Conservation (phyloP, 306 rosid species). For the Acmispon strigosus region DNA sequence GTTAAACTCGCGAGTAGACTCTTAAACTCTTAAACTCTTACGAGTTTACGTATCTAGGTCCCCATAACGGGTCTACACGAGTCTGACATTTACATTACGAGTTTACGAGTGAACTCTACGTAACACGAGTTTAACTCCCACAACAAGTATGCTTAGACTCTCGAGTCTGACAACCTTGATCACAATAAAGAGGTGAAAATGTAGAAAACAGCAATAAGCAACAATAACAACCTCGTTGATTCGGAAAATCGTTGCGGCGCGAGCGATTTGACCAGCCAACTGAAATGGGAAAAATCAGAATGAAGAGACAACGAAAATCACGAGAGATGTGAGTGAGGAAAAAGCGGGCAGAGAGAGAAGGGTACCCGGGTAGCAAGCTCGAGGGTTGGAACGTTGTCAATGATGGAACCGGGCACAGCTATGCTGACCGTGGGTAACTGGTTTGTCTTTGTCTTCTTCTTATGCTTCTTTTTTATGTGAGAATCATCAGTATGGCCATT, state of each 20-base stretch:
- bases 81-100: no score
- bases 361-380: slow-evolving; percentile 87
- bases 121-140: no score
- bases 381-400: slow-evolving; percentile 75
- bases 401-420: slow-evolving; percentile 88
- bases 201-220: background rate
- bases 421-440: slow-evolving; percentile 58
- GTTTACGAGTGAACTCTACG: no score
- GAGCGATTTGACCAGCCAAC: slow-evolving; percentile 97
- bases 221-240: slow-evolving; percentile 61
- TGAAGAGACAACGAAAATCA: background rate
- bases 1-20: no score
- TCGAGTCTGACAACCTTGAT: no score
- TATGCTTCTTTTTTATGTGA: slow-evolving; percentile 25
- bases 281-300: slow-evolving; percentile 24
- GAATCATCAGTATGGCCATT: slow-evolving; percentile 25
- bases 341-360: background rate
- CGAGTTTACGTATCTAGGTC: no score
- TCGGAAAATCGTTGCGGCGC: slow-evolving; percentile 93
- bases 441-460: slow-evolving; percentile 36
- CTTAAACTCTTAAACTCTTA: no score
- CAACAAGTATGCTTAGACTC: no score
- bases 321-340: no score
- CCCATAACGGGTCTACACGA: no score
- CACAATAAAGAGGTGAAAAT: background rate